Evolutionary conservation across 352 stramenopile genomes (phyloP).

Genomic region (Pythium phragmitis): DNA sequence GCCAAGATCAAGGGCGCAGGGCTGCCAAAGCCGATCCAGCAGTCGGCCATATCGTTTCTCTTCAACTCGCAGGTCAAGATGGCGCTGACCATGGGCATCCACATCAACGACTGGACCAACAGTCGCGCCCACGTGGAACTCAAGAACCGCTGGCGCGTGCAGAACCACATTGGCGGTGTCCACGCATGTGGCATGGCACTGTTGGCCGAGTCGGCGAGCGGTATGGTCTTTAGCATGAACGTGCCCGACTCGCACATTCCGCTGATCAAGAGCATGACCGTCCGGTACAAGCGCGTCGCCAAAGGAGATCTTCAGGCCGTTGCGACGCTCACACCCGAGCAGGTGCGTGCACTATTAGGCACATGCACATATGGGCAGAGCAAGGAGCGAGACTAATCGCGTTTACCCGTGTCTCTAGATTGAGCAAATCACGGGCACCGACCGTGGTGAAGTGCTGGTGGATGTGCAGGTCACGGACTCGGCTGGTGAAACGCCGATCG

Average conservation of each 20-base stretch:
- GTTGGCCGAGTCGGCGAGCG: conserved; percentile 77
- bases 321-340: conserved; percentile 61
- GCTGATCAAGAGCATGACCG: conserved; percentile 83
- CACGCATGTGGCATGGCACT: conserved; percentile 88
- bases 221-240: conserved; percentile 87
- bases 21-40: conserved; percentile 37
- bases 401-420: conserved; percentile 26
- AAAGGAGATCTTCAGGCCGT: conserved; percentile 72
- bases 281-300: conserved; percentile 73
- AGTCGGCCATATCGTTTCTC: conserved; percentile 59
- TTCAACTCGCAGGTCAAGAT: conserved; percentile 89
- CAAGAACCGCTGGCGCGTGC: conserved; percentile 71
- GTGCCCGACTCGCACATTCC: conserved; percentile 79
- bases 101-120: conserved; percentile 60
- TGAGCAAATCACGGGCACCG: conserved; percentile 55
- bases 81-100: conserved; percentile 71
- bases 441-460: conserved; percentile 76
- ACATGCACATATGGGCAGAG: not conserved
- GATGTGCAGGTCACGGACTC: conserved; percentile 74
- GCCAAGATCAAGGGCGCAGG: conserved; percentile 46
- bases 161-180: conserved; percentile 89
- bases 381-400: not conserved
- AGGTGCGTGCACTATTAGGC: conserved; percentile 31
- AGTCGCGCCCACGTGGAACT: conserved; percentile 50
- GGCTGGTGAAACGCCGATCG: conserved; percentile 69